phyloP scores from a whole-genome alignment of 108 stramenopile genomes.

The Bacterosira constricta region DNA sequence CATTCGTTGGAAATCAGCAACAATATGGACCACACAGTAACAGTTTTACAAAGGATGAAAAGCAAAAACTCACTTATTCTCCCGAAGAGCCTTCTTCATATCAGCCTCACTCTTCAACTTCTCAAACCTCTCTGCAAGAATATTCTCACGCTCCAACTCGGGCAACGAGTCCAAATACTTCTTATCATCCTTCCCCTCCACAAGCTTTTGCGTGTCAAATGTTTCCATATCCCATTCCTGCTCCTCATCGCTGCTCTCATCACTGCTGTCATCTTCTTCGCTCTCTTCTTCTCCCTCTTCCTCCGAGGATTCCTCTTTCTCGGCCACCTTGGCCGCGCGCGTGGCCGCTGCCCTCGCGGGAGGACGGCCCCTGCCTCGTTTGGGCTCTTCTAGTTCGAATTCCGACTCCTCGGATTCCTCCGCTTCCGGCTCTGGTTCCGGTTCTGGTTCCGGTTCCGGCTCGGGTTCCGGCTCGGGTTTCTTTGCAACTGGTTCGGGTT shows the following conservation, averaged over 20 bases:
- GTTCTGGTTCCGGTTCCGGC: constrained; percentile 6
- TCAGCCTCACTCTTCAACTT: constrained; percentile 82
- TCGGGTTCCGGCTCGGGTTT: constrained; percentile 33
- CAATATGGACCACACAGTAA: neutral
- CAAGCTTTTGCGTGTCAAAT: constrained; percentile 71
- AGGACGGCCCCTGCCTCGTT: constrained; percentile 45
- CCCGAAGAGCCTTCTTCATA: constrained; percentile 84
- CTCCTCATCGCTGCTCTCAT: constrained; percentile 70
- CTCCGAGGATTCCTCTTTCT: constrained; percentile 50
- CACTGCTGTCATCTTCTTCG: constrained; percentile 52
- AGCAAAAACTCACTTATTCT: constrained; percentile 60
- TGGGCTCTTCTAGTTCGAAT: constrained; percentile 24
- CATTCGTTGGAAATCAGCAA: neutral
- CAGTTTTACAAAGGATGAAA: neutral
- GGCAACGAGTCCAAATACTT: constrained; percentile 82
- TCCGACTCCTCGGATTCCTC: constrained; percentile 38
- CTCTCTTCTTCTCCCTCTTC: constrained; percentile 34
- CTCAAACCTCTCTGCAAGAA: constrained; percentile 87
- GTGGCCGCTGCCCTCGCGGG: constrained; percentile 35
- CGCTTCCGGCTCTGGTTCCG: constrained; percentile 25
- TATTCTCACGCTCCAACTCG: constrained; percentile 89
- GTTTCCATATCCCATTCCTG: constrained; percentile 82
- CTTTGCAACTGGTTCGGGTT: constrained; percentile 50
- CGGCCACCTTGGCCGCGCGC: constrained; percentile 27
- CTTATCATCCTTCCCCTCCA: constrained; percentile 79